A percentile compares a stretch with the other conserved stretches of the same genome.
phyloP scores from a whole-genome alignment of 805 yeast genomes.

The Barnettozyma vustinii region DNA sequence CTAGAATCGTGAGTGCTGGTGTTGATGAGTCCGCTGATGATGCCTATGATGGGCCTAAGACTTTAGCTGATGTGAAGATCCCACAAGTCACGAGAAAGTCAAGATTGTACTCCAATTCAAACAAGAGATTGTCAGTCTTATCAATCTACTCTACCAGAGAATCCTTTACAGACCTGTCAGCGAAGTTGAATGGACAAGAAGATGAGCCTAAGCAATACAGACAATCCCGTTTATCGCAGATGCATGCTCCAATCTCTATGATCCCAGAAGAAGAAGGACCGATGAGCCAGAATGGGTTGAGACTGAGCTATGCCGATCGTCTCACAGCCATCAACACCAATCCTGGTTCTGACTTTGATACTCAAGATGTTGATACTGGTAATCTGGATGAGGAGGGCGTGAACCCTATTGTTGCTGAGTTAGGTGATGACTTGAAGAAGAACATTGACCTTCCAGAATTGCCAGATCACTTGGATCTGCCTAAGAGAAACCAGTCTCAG shows the following conservation, averaged over 20 bases:
- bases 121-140: conserved; percentile 66
- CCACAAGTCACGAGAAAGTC: conserved; percentile 72
- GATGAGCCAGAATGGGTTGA: conserved; percentile 21
- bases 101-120: conserved; percentile 52
- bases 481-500: conserved; percentile 7
- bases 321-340: conserved; percentile 22
- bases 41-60: conserved; percentile 35
- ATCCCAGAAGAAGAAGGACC: conserved; percentile 21
- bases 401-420: conserved; percentile 9
- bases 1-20: conserved; percentile 25
- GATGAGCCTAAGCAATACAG: not conserved
- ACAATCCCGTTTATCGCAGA: conserved; percentile 6
- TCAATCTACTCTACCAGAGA: conserved; percentile 66
- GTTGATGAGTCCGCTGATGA: conserved; percentile 19
- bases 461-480: conserved; percentile 17
- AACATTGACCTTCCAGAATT: conserved; percentile 21
- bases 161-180: conserved; percentile 55
- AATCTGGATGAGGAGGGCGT: conserved; percentile 3
- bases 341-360: not conserved
- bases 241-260: conserved; percentile 10
- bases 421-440: conserved; percentile 7
- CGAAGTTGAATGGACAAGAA: conserved; percentile 29
- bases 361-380: conserved; percentile 4
- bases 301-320: conserved; percentile 36
- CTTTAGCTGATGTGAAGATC: conserved; percentile 56